These are phyloP conservation scores for Arthrobotrys musiformis DNA, from an alignment of 2,329 filamentous ascomycete genomes.

Conservation along the genomic window DNA sequence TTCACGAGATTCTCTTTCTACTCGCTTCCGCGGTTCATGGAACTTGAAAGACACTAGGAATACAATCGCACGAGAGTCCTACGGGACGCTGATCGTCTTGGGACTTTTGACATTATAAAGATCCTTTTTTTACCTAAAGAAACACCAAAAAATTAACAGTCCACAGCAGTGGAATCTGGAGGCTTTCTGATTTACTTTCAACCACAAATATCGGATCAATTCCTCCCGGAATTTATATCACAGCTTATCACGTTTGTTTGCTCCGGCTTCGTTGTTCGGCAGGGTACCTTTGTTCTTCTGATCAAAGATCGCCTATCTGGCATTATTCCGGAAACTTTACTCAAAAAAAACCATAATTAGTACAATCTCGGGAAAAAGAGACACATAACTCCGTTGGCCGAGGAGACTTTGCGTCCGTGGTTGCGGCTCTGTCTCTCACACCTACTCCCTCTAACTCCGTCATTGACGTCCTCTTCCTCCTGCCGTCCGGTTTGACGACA, in stretches of 20 bases:
- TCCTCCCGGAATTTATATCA: neutral
- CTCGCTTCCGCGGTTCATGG: slow-evolving; percentile 27
- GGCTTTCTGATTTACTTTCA: slow-evolving; percentile 8
- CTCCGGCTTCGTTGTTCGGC: neutral
- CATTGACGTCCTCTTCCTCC: slow-evolving; percentile 32
- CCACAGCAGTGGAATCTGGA: neutral
- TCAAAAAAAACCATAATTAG: slow-evolving; percentile 13
- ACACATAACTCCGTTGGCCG: neutral
- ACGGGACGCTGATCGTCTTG: slow-evolving; percentile 11
- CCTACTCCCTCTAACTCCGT: slow-evolving; percentile 21
- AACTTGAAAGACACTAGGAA: slow-evolving; percentile 15
- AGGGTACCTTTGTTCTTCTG: neutral
- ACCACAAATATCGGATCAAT: slow-evolving; percentile 2
- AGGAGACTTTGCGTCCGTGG: slow-evolving; percentile 37
- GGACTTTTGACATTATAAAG: slow-evolving; percentile 32
- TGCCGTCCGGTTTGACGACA: slow-evolving; percentile 43
- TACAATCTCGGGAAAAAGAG: neutral
- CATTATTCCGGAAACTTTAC: slow-evolving; percentile 9
- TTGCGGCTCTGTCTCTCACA: slow-evolving; percentile 3
- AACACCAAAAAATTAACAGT: slow-evolving; percentile 5
- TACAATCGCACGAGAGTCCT: slow-evolving; percentile 24
- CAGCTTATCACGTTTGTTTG: neutral
- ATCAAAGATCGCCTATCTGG: neutral
- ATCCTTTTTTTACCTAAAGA: slow-evolving; percentile 36
- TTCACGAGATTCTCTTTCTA: slow-evolving; percentile 40